Percentiles rank a stretch among this genome's conserved stretches.
These are phyloP conservation scores for Fusarium dimerum DNA, from an alignment of 2,329 filamentous ascomycete genomes.

Conservation along the genomic window DNA sequence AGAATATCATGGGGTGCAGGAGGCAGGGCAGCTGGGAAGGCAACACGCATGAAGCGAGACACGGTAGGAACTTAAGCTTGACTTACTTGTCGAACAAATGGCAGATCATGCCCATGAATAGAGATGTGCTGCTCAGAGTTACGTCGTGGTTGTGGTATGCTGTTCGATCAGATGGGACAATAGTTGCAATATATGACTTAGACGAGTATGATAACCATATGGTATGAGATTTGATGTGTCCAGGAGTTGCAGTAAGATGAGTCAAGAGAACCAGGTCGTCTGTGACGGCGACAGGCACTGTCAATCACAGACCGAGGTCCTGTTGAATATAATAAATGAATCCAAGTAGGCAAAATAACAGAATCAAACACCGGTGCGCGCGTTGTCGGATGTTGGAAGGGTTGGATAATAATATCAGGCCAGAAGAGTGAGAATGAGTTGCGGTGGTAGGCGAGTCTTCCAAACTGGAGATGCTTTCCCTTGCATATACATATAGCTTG, in stretches of 20 bases:
- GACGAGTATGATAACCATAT: neutral
- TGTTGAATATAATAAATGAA: neutral
- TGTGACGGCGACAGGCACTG: neutral
- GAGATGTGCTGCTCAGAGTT: neutral
- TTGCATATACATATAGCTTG: neutral
- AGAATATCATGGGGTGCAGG: neutral
- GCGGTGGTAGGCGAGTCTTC: neutral
- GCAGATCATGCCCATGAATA: neutral
- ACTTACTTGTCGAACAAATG: neutral
- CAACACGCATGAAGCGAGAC: neutral
- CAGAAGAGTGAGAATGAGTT: neutral
- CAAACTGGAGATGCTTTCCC: neutral
- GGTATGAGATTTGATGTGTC: neutral
- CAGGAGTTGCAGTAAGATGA: neutral
- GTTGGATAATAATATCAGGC: neutral
- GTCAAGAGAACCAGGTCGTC: neutral
- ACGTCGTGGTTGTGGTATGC: neutral
- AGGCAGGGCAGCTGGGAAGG: neutral
- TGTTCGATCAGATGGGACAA: neutral
- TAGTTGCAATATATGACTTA: neutral
- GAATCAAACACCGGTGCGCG: neutral
- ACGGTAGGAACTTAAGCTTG: neutral
- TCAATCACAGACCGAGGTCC: neutral
- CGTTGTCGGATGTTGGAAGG: neutral
- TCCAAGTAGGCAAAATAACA: neutral